Evolutionary conservation across 192 early-diverging fungal genomes (phyloP), one percentile per base, ranked within the genome.

Genomic region (Coemansia sp.): DNA sequence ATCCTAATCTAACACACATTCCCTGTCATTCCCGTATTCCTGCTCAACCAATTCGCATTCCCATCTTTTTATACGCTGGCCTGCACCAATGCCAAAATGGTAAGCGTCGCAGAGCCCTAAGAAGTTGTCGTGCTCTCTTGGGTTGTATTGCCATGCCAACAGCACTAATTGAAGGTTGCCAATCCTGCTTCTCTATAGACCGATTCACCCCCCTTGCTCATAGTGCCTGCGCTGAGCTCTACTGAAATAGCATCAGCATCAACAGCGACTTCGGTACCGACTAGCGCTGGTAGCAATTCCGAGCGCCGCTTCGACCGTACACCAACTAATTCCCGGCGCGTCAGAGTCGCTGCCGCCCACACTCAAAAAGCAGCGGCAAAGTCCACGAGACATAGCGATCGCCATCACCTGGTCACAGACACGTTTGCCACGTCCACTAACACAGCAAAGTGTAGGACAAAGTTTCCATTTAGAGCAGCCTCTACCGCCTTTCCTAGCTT

Each of bases 301-400:
- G 67, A 16, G 9, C 74, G 74, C 62, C 57, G 74, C 14, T 77
- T 77, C 33, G 74, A 77, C 74, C 69, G 74, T n/a, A 71, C 69
- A 24, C 65, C 68, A 8, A 70, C 64, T 16, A 70, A 23, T 48
- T 35, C 67, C 33, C 68, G 69, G 20, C 68, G 64, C 45, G 21
- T 9, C 33, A 24, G 68, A 60, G 58, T 56, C 40, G 35, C 58
- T 42, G 34, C 65, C 33, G 8, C 34, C 39, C 42, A 59, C 65
- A 59, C 55, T 31, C 37, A 34, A 55, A 24, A 59, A 16, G 7
- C 62, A 63, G 35, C 35, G 26, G 57, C 56, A 64, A 37, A 60
- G 21, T 10, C 67, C 48, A 53, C 56, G 13, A 62, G 36, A 36
- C 60, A 55, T 23, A 70, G 48, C 48, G 48, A 50, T 50, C 48